Evolutionary conservation across 2,329 filamentous ascomycete genomes (phyloP), one percentile per base, ranked within the genome.

Genomic region (Aureobasidium sp.): DNA sequence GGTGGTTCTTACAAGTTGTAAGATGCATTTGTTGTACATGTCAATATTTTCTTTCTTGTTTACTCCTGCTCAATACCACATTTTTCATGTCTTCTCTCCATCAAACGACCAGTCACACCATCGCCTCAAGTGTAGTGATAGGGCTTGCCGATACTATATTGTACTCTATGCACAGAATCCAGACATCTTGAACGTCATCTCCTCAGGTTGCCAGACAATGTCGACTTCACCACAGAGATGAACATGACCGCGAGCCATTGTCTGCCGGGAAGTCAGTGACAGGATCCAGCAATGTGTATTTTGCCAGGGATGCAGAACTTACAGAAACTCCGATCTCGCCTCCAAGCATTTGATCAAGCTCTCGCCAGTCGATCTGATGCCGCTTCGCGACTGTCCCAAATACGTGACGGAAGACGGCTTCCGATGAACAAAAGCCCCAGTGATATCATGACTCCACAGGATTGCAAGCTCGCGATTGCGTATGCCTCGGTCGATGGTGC

Each of bases 1-100:
- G 64, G 57, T 35, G 62, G 60, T 27, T 55, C 60, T 33, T 65
- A 64, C 60, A 65, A 65, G 60, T 37, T 65, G 53, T 65, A 62
- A 45, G 46, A 50, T 31, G 27, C 25, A 29, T 29, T 33, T 51
- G 15, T 59, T 35, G 27, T 35, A 21, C 15, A 42, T n/a, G 13
- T 40, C 23, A 7, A 1, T 10, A 40, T 42, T 42, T 23, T 53
- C 13, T 5, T 40, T 29, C 10, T 17, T 40, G 4, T 19, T 53
- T 38, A 4, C 1, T 13, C 19, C 10, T 38, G 33, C 35, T 29
- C 33, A 53, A 53, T 53, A 53, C 50, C 50, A 53, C 25, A 53
- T 53, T 53, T 38, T 21, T 27, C 17, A 9, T 35, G n/a, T 17
- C 27, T 51, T 17, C 21, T 17, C 19, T 31, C 13, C 11, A 17